Percentiles rank a stretch among this genome's conserved stretches.
Conservation (phyloP, 805 yeast genomes). For the Kodamaea hsintzibuensis region DNA sequence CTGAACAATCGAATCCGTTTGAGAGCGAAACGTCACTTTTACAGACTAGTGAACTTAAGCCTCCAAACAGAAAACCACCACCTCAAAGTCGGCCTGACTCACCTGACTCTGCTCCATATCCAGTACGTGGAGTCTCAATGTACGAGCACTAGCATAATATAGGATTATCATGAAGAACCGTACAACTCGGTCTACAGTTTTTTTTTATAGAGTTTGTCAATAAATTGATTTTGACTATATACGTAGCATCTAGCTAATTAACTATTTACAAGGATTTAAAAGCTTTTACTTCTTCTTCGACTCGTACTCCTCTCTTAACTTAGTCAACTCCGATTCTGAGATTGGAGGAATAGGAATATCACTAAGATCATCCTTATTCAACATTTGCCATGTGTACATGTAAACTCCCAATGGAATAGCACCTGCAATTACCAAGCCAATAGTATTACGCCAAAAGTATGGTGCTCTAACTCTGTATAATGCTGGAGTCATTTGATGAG, state of each 20-base stretch:
- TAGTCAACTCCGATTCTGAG: constrained; percentile 70
- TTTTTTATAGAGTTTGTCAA: not conserved
- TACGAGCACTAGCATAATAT: constrained; percentile 12
- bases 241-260: not conserved
- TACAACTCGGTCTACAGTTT: not conserved
- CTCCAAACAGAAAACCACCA: not conserved
- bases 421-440: constrained; percentile 56
- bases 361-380: constrained; percentile 77
- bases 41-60: not conserved
- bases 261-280: constrained; percentile 6
- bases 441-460: constrained; percentile 74
- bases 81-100: not conserved
- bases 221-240: not conserved
- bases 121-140: constrained; percentile 32
- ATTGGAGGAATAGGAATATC: constrained; percentile 96
- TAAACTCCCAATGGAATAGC: constrained; percentile 73
- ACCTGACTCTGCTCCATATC: constrained; percentile 25
- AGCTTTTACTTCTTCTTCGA: constrained; percentile 19
- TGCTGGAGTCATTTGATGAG: constrained; percentile 91
- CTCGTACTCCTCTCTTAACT: constrained; percentile 73
- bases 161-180: too few relatives aligned
- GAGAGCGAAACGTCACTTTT: not conserved
- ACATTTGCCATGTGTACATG: constrained; percentile 58
- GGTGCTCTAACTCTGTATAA: constrained; percentile 88
- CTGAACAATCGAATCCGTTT: not conserved